Percentiles rank a stretch among this genome's conserved stretches.
These are phyloP conservation scores for Ophiocytium majus DNA, from an alignment of 352 stramenopile species.

Conservation along the genomic window DNA sequence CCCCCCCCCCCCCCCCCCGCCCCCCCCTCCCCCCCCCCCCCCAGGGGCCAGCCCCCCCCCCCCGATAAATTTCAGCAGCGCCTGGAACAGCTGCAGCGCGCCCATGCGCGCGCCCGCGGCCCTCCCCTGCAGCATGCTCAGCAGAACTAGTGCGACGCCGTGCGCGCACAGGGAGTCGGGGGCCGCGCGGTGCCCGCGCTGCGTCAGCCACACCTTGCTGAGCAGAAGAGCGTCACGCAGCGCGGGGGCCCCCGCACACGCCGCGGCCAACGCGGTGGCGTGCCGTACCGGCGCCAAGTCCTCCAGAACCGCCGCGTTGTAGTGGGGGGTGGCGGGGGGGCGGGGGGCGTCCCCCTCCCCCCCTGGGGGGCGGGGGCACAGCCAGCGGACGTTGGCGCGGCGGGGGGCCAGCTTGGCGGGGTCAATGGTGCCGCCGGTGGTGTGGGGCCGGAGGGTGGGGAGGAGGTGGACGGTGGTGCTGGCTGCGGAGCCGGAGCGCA, in stretches of 20 bases:
- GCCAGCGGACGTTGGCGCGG: slow-evolving; percentile 77
- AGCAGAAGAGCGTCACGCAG: slow-evolving; percentile 75
- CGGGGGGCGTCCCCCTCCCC: slow-evolving; percentile 67
- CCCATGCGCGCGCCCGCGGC: slow-evolving; percentile 62
- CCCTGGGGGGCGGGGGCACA: slow-evolving; percentile 49
- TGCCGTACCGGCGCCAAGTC: slow-evolving; percentile 78
- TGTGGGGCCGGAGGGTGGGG: slow-evolving; percentile 71
- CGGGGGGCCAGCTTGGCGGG: slow-evolving; percentile 71
- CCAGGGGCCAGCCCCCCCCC: slow-evolving; percentile 30
- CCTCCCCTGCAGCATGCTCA: slow-evolving; percentile 74
- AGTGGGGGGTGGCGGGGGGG: slow-evolving; percentile 70
- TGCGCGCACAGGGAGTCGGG: slow-evolving; percentile 78
- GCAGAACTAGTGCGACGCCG: slow-evolving; percentile 72
- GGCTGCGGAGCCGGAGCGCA: slow-evolving; percentile 24
- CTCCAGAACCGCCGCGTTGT: slow-evolving; percentile 84
- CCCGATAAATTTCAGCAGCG: slow-evolving; percentile 46
- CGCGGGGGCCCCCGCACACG: slow-evolving; percentile 65
- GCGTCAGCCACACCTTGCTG: slow-evolving; percentile 75
- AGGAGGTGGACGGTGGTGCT: slow-evolving; percentile 65
- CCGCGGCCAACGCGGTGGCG: slow-evolving; percentile 71
- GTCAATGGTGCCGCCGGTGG: slow-evolving; percentile 71
- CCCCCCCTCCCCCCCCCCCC: too few species aligned
- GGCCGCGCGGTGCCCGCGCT: slow-evolving; percentile 71
- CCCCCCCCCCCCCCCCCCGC: too few species aligned
- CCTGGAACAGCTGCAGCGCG: slow-evolving; percentile 51